Percentiles rank a stretch among this genome's conserved stretches.
These are phyloP conservation scores for Pyrenophora tritici-repentis DNA, from an alignment of 2,329 filamentous ascomycete genomes.

Conservation along the genomic window DNA sequence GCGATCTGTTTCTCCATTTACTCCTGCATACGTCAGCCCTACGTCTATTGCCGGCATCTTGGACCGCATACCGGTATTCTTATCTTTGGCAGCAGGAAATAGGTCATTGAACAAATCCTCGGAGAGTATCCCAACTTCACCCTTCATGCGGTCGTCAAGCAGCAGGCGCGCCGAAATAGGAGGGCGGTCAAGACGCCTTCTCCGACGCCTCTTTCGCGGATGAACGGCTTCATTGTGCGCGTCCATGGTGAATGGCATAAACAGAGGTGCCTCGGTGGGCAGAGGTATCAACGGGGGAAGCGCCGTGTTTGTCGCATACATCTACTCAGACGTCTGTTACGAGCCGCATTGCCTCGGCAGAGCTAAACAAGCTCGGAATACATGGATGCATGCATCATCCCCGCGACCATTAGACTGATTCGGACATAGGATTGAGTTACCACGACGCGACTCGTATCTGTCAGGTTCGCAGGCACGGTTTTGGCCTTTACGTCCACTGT, in stretches of 20 bases:
- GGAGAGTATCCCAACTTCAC: slow-evolving; percentile 83
- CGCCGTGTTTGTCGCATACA: slow-evolving; percentile 24
- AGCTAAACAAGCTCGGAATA: slow-evolving; percentile 8
- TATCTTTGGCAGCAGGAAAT: slow-evolving; percentile 59
- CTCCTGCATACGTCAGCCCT: slow-evolving; percentile 10
- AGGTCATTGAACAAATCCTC: slow-evolving; percentile 84
- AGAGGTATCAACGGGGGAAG: slow-evolving; percentile 11
- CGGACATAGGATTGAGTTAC: neutral
- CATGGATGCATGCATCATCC: slow-evolving; percentile 1
- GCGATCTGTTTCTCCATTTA: slow-evolving; percentile 14
- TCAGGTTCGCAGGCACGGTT: neutral
- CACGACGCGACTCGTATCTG: neutral
- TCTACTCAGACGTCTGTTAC: slow-evolving; percentile 2
- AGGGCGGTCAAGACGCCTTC: slow-evolving; percentile 66
- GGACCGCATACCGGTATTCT: slow-evolving; percentile 23
- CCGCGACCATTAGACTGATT: slow-evolving; percentile 6
- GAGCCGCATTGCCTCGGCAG: slow-evolving; percentile 31
- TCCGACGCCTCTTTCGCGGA: slow-evolving; percentile 58
- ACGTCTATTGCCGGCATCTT: neutral
- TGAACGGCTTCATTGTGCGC: slow-evolving; percentile 36
- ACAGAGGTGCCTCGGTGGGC: slow-evolving; percentile 17
- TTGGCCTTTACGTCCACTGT: neutral
- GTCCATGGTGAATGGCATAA: slow-evolving; percentile 30
- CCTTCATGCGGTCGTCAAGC: slow-evolving; percentile 82
- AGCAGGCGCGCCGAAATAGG: slow-evolving; percentile 79